Base-by-base conservation (phyloP, 164 flowering plant species). In the Akebia trifoliata region DNA sequence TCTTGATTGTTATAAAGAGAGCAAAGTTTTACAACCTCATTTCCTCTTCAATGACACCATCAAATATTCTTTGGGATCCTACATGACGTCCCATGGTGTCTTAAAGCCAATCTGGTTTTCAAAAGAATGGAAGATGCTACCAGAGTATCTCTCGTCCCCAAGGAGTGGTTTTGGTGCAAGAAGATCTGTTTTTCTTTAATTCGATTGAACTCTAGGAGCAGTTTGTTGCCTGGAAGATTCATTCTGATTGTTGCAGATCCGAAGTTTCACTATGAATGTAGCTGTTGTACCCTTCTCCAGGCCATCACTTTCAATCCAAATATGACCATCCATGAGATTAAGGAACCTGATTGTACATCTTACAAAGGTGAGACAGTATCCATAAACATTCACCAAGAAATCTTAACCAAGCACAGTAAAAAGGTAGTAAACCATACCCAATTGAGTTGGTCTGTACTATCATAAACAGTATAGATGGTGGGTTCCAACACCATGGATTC, bases 281-380 rank as follows among this genome's bases (percentile, higher is more conserved):
- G 67, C 81, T 3, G 72, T 72, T 57, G 69, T 57, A 24, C 91
- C 91, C 61, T 73, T 79, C 53, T 73, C 77, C 29, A 63, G 54
- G 38, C 91, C 91, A 12, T 83, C 87, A 40, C 86, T 86, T 54
- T 86, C 87, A 12, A 86, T 69, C 85, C 83, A 80, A 18, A 86
- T 80, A 30, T 79, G 76, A 46, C 90, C 90, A 54, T 81, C 86
- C 90, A 86, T 84, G 46, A 81, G 76, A 64, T 71, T 75, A 9
- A 82, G 63, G 59, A 79, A 82, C 77, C 94, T 86, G 70, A 39
- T 37, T 45, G n/a, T n/a, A 20, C 54, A 62, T 25, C 42, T 28
- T 25, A 49, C 14, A 22, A 43, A 36, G 32, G 48, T 50, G 32
- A 50, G 62, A 32, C 3, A 7, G 25, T 8, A 38, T 15, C 21